phyloP scores from a whole-genome alignment of 257 asterid genomes.

The Przewalskia tangutica region DNA sequence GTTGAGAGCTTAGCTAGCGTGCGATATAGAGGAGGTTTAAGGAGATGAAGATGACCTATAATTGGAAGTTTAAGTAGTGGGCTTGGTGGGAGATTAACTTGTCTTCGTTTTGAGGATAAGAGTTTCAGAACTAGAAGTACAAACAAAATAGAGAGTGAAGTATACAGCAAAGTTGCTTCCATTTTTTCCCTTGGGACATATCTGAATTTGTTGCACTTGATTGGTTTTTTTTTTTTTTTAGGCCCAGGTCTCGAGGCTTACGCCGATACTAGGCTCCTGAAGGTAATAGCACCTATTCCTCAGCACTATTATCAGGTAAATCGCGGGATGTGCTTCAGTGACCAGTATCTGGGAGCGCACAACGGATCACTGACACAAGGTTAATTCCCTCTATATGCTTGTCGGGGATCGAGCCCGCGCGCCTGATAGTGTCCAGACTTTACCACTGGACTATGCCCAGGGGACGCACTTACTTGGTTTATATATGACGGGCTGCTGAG shows the following conservation, averaged over 20 bases:
- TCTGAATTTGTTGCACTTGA: not conserved
- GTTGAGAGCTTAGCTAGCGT: slow-evolving; percentile 23
- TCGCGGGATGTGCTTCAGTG: too few species aligned
- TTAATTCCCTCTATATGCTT: too few species aligned
- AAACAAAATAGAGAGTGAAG: not conserved
- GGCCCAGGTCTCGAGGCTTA: too few species aligned
- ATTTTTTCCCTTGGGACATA: not conserved
- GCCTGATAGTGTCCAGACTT: too few species aligned
- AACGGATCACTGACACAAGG: too few species aligned
- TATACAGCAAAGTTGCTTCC: slow-evolving; percentile 1
- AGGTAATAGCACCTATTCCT: too few species aligned
- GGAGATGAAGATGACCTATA: slow-evolving; percentile 54
- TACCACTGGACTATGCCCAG: too few species aligned
- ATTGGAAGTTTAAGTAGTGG: slow-evolving; percentile 33
- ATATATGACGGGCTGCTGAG: not conserved
- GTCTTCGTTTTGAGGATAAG: not conserved
- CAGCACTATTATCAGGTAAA: too few species aligned
- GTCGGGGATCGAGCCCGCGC: too few species aligned
- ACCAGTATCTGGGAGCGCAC: too few species aligned
- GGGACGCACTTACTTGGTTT: not conserved
- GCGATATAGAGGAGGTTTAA: slow-evolving; percentile 36
- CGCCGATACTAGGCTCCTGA: too few species aligned
- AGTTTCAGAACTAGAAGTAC: not conserved
- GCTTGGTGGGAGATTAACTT: slow-evolving; percentile 34
- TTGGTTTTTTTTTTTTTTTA: too few species aligned